Base-by-base conservation (phyloP, 2,329 filamentous ascomycete species). In the Lecanicillium sp. region DNA sequence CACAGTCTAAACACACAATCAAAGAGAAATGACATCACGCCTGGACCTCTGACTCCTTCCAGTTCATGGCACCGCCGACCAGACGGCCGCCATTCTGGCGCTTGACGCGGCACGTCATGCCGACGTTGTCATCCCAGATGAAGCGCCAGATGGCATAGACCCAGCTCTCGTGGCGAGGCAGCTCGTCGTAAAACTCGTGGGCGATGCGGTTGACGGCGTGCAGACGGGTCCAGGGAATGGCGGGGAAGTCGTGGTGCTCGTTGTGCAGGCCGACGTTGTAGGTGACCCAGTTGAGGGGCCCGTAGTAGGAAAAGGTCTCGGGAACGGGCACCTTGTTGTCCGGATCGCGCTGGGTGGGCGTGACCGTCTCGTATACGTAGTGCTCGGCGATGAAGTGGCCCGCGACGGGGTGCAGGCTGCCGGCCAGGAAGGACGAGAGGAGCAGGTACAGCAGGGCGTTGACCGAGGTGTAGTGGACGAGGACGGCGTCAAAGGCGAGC, bases 341-440 rank as follows among this genome's bases (percentile, higher is more conserved):
- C 2, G 80, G 75, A 47, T 81, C 63, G 37, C 58, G 63, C 42
- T 76, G 72, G 9, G 68, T 65, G 14, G 72, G 69, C 12, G 68
- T 68, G 50, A 77, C 67, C 37, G 77, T 79, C 51, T 80, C 71
- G 56, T 87, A 89, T 49, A 90, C 84, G 65, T 90, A 90, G 65
- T 98, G 92, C 68, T 98, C 92, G 42, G 92, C 89, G 62, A 98
- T 98, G 71, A 98, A 98, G 67, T 98, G 92, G 32, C 87, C 92
- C 0, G 92, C 92, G 43, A 90, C 87, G 4, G 92, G 92, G 65
- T 98, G 92, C 22, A 98, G 74, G 33, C 84, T 90, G 27, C 92
- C 92, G 2, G 92, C 92, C 3, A 98, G 75, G 72, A 98, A 97
- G 37, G 86, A 92, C 54, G 84, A 92, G 49, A 94, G 66, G 37